phyloP scores from a whole-genome alignment of 1,284 basidiomycete genomes.

The Abortiporus biennis region DNA sequence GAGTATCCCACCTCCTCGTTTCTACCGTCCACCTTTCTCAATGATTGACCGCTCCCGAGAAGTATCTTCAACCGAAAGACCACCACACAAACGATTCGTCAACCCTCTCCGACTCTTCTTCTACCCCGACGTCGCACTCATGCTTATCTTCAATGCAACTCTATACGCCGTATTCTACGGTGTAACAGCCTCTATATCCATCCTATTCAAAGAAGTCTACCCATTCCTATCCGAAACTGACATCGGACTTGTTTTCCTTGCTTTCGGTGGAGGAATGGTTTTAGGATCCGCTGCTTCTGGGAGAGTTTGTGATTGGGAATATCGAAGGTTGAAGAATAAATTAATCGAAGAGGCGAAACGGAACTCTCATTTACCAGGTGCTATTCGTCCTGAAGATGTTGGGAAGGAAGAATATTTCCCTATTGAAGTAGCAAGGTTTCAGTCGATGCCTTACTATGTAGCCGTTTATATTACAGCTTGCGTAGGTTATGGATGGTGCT shows the following conservation, averaged over 20 bases:
- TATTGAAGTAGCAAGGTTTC: slow-evolving; percentile 50
- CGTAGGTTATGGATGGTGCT: slow-evolving; percentile 61
- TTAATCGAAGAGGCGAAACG: slow-evolving; percentile 15
- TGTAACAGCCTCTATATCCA: slow-evolving; percentile 59
- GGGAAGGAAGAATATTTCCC: slow-evolving; percentile 40
- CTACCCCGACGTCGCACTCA: slow-evolving; percentile 53
- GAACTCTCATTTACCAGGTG: slow-evolving; percentile 18
- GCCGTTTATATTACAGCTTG: slow-evolving; percentile 34
- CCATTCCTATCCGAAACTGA: slow-evolving; percentile 56
- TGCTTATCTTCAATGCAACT: slow-evolving; percentile 56
- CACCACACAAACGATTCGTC: slow-evolving; percentile 30
- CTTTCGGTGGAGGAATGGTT: slow-evolving; percentile 54
- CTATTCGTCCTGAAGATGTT: slow-evolving; percentile 17
- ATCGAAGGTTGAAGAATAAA: slow-evolving; percentile 32
- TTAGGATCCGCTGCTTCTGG: slow-evolving; percentile 45
- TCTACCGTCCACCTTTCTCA: slow-evolving; percentile 50
- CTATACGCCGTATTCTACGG: slow-evolving; percentile 60
- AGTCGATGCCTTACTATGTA: slow-evolving; percentile 36
- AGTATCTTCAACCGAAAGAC: slow-evolving; percentile 17
- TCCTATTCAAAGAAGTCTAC: slow-evolving; percentile 52
- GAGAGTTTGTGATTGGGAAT: slow-evolving; percentile 52
- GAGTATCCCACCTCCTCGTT: slow-evolving; percentile 37
- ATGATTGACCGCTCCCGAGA: slow-evolving; percentile 38
- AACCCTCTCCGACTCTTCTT: slow-evolving; percentile 59
- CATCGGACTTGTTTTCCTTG: slow-evolving; percentile 66